These are phyloP conservation scores for Cryptococcus hybrid DNA, from an alignment of 1,284 basidiomycete species.

Conservation along the genomic window DNA sequence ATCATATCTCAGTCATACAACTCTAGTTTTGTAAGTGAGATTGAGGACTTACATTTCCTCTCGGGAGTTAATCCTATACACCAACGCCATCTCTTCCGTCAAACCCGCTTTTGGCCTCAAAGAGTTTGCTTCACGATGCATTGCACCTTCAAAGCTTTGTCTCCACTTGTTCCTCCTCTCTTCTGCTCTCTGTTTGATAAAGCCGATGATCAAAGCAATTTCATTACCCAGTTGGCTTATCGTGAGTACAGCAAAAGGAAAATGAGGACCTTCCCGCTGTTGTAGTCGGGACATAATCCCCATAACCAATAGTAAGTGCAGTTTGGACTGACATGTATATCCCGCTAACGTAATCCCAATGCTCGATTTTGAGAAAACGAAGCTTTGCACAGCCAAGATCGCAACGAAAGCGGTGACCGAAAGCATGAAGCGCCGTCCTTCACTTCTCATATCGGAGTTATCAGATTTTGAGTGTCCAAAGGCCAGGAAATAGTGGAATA, in stretches of 20 bases:
- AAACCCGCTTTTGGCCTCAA: constrained; percentile 35
- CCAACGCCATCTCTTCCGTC: constrained; percentile 46
- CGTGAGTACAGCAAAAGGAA: constrained; percentile 50
- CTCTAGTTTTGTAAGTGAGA: not conserved
- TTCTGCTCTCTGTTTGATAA: constrained; percentile 35
- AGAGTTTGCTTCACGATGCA: constrained; percentile 33
- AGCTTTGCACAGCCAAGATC: constrained; percentile 42
- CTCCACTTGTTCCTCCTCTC: constrained; percentile 43
- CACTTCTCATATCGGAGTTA: constrained; percentile 34
- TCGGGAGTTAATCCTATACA: constrained; percentile 42
- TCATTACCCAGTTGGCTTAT: constrained; percentile 51
- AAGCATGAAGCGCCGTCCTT: constrained; percentile 51
- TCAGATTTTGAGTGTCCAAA: constrained; percentile 28
- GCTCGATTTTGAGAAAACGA: constrained; percentile 21
- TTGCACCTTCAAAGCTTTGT: constrained; percentile 34
- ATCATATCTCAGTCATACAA: not conserved
- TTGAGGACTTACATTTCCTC: constrained; percentile 38
- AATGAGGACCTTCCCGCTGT: constrained; percentile 45
- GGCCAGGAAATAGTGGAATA: constrained; percentile 47
- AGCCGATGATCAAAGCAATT: constrained; percentile 48
- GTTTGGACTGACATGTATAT: constrained; percentile 35
- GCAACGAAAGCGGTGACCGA: constrained; percentile 48
- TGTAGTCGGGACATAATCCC: constrained; percentile 38
- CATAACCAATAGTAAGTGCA: constrained; percentile 48
- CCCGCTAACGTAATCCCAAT: constrained; percentile 44